Evolutionary conservation across 179 eudicot species (phyloP).

Genomic region (Pouteria campechiana): DNA sequence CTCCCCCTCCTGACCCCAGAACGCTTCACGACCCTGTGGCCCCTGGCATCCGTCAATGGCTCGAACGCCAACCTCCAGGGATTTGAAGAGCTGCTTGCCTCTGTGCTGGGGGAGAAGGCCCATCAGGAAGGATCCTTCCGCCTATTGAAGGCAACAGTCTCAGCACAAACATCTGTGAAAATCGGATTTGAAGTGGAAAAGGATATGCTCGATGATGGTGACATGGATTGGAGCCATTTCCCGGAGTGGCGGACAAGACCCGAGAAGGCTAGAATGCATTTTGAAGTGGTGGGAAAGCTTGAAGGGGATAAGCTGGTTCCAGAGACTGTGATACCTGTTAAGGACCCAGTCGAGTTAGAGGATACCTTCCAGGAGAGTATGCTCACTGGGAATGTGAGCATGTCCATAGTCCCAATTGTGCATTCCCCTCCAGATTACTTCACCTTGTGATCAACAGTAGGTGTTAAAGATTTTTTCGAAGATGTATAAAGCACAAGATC

Average conservation of each 20-base stretch:
- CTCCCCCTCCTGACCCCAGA: slow-evolving; percentile 58
- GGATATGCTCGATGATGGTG: slow-evolving; percentile 43
- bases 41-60: slow-evolving; percentile 61
- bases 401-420: slow-evolving; percentile 44
- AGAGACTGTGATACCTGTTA: slow-evolving; percentile 58
- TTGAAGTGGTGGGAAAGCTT: slow-evolving; percentile 70
- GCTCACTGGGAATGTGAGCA: slow-evolving; percentile 33
- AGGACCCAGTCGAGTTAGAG: slow-evolving; percentile 45
- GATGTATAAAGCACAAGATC: too few relatives aligned
- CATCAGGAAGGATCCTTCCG: slow-evolving; percentile 63
- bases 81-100: slow-evolving; percentile 53
- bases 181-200: slow-evolving; percentile 72
- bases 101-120: slow-evolving; percentile 70
- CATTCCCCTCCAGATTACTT: slow-evolving; percentile 43
- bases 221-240: slow-evolving; percentile 15
- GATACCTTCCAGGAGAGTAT: slow-evolving; percentile 35
- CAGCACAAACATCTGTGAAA: slow-evolving; percentile 75
- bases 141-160: slow-evolving; percentile 75
- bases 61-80: slow-evolving; percentile 67
- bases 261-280: slow-evolving; percentile 55
- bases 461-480: too few relatives aligned
- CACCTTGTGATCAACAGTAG: slow-evolving; percentile 37
- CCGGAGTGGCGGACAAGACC: slow-evolving; percentile 87
- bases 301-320: slow-evolving; percentile 72
- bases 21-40: slow-evolving; percentile 75